These are phyloP conservation scores for Blastobotrys apis DNA, from an alignment of 1,139 yeast species.

Conservation along the genomic window DNA sequence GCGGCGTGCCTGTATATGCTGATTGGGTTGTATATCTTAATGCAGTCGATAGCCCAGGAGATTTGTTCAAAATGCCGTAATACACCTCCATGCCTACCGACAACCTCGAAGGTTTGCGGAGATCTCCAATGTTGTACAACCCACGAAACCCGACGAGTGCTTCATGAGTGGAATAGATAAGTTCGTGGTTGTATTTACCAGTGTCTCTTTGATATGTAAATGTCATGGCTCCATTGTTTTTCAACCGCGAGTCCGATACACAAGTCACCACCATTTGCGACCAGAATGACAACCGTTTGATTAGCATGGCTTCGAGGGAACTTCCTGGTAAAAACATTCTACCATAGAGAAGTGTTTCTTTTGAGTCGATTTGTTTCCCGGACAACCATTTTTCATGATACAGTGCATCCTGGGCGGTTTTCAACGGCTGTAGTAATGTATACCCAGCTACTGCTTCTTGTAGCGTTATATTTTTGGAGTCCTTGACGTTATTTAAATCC, in stretches of 20 bases:
- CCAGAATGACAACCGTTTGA: constrained; percentile 56
- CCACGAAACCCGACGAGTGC: constrained; percentile 79
- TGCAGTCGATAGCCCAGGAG: constrained; percentile 68
- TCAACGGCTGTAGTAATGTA: constrained; percentile 51
- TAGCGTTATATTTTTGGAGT: constrained; percentile 54
- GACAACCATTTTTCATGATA: constrained; percentile 33
- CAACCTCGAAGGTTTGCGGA: constrained; percentile 38
- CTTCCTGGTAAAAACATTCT: constrained; percentile 86
- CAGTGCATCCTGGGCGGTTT: constrained; percentile 22
- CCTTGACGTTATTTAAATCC: constrained; percentile 48
- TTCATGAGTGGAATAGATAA: constrained; percentile 84
- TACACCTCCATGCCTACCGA: constrained; percentile 85
- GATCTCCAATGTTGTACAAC: constrained; percentile 60
- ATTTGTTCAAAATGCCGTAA: constrained; percentile 80
- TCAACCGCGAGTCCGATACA: constrained; percentile 63
- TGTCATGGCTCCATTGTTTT: constrained; percentile 56
- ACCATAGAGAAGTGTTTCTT: constrained; percentile 58
- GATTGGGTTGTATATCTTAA: constrained; percentile 82
- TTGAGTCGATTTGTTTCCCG: constrained; percentile 34
- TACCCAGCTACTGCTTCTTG: constrained; percentile 81
- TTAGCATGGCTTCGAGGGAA: constrained; percentile 81
- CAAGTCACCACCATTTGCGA: constrained; percentile 71
- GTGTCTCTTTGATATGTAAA: constrained; percentile 67
- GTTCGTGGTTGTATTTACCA: constrained; percentile 65
- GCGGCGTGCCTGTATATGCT: constrained; percentile 80